Evolutionary conservation across 164 flowering plant genomes (phyloP), one percentile per base, ranked within the genome.

Genomic region (Euptelea pleiosperma): DNA sequence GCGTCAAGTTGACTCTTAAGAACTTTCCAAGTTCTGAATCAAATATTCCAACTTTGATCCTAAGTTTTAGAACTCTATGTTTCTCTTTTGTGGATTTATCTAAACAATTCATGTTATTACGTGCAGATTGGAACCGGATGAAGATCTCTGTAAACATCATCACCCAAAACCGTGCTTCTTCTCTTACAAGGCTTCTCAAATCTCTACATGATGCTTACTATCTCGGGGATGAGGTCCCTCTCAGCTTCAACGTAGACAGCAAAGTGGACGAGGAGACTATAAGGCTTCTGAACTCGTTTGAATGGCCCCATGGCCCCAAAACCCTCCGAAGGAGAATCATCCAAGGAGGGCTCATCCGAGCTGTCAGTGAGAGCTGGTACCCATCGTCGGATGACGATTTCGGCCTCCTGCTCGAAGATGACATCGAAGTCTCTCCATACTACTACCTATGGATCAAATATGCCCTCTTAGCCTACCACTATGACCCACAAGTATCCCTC

Each of bases 341-440:
- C 66, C 98, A 93, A 64, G 98, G 97, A 52, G 98, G 98, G 25
- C 83, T 93, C 0, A 89, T 93, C 45, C 81, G 98, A 49, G 98
- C 98, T 2, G 98, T 93, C 3, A 89, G 98, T 41, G 98, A 93
- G 75, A 89, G 97, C 52, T 93, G 98, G 98, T 93, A 93, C 73
- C 98, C 98, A 0, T 43, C 96, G 7, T 82, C 94, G 0, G 96
- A 93, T 39, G 83, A 93, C 43, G 96, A 93, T 52, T 93, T 55
- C 19, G 99, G 97, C 15, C 92, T 93, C 45, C 69, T 93, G 22
- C 89, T 93, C 10, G 99, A 93, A 62, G 99, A 93, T 53, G 99
- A 93, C 48, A 93, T 93, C 8, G 99, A 92, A 65, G 96, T 92
- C 62, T 92, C 98, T 22, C 98, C 98, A 26, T 92, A 85, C 72